Conservation (phyloP, 805 yeast species). For the Candida yuanshanica region DNA sequence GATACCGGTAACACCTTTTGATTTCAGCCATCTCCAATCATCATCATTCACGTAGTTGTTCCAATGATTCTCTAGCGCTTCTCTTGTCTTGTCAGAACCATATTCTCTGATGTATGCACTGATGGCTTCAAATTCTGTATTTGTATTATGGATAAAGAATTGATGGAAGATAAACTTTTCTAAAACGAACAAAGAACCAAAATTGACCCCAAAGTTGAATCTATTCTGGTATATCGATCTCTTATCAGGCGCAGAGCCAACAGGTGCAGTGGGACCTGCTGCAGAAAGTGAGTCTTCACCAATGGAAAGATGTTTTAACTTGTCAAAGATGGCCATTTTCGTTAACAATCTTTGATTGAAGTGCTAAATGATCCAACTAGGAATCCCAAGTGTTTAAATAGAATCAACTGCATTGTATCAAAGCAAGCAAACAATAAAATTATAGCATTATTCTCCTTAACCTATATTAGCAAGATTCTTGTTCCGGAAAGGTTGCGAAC, state of each 20-base stretch:
- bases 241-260: slow-evolving; percentile 29
- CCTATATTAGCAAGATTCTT: too few species aligned
- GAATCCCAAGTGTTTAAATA: neutral
- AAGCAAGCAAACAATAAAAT: too few species aligned
- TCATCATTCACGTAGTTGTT: slow-evolving; percentile 48
- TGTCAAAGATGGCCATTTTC: slow-evolving; percentile 6
- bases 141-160: slow-evolving; percentile 53
- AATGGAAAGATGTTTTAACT: slow-evolving; percentile 2
- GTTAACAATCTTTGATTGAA: neutral
- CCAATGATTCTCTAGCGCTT: slow-evolving; percentile 63
- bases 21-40: slow-evolving; percentile 76
- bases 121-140: slow-evolving; percentile 72
- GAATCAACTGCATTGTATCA: too few species aligned
- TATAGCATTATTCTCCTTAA: too few species aligned
- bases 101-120: slow-evolving; percentile 37
- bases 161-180: slow-evolving; percentile 75
- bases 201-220: slow-evolving; percentile 74
- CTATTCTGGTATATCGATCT: slow-evolving; percentile 53
- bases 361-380: too few species aligned
- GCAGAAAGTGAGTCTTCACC: slow-evolving; percentile 4
- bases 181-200: slow-evolving; percentile 74
- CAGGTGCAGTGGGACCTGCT: slow-evolving; percentile 22
- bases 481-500: too few species aligned
- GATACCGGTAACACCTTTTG: slow-evolving; percentile 68
- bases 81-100: slow-evolving; percentile 50